Evolutionary conservation across 805 yeast species (phyloP).

Genomic region (Starmerella kuoi): DNA sequence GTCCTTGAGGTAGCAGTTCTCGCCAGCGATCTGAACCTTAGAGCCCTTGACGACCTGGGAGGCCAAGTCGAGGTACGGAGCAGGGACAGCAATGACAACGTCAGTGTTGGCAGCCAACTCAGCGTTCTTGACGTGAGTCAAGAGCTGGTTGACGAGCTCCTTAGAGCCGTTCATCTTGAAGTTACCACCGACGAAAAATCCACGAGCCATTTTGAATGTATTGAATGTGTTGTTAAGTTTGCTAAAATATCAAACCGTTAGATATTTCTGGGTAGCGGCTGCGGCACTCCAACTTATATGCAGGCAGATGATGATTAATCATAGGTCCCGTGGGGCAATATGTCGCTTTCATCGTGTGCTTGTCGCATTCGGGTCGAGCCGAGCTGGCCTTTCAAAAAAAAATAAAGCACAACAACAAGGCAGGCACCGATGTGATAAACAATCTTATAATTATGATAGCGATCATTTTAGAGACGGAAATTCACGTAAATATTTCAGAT

Average conservation of each 20-base stretch:
- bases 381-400: not conserved
- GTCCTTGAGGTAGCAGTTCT: constrained; percentile 76
- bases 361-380: constrained; percentile 1
- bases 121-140: constrained; percentile 70
- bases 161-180: constrained; percentile 96
- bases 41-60: constrained; percentile 51
- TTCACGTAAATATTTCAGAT: too few species aligned
- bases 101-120: constrained; percentile 66
- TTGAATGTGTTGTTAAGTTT: not conserved
- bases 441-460: too few species aligned
- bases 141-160: constrained; percentile 69
- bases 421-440: too few species aligned
- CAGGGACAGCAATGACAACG: constrained; percentile 94
- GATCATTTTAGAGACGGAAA: too few species aligned
- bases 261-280: not conserved
- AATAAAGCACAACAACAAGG: too few species aligned
- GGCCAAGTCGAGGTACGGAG: constrained; percentile 76
- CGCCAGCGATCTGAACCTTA: constrained; percentile 76
- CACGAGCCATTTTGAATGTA: constrained; percentile 48
- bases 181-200: constrained; percentile 97
- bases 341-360: constrained; percentile 2
- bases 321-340: not conserved
- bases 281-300: constrained; percentile 1
- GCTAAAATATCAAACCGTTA: not conserved
- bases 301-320: not conserved